These are phyloP conservation scores for Acorus gramineus DNA, from an alignment of 106 monocot genomes.

Conservation along the genomic window DNA sequence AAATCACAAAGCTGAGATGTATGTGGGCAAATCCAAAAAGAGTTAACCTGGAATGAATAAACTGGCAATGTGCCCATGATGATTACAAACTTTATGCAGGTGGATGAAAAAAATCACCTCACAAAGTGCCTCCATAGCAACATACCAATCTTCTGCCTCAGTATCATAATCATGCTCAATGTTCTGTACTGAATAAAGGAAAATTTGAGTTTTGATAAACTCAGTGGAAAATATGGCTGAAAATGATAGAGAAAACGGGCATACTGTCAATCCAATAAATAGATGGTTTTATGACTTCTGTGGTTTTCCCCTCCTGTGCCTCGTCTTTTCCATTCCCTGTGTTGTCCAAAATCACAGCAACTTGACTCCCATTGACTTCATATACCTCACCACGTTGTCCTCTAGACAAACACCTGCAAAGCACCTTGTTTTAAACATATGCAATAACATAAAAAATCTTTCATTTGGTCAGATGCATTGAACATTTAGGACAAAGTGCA, in stretches of 20 bases:
- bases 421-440: background rate
- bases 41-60: too few relatives aligned
- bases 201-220: conserved; percentile 2
- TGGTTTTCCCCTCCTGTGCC: conserved; percentile 14
- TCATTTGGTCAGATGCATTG: too few relatives aligned
- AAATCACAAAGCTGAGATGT: too few relatives aligned
- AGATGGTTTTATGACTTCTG: conserved; percentile 29
- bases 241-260: conserved; percentile 18
- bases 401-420: conserved; percentile 52
- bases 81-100: too few relatives aligned
- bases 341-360: conserved; percentile 88
- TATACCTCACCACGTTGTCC: conserved; percentile 94
- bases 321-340: conserved; percentile 22
- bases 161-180: conserved; percentile 73
- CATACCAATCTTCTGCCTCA: conserved; percentile 82
- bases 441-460: background rate
- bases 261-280: conserved; percentile 93
- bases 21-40: too few relatives aligned
- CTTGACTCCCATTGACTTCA: conserved; percentile 80
- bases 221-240: background rate
- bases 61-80: too few relatives aligned
- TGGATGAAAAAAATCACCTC: background rate
- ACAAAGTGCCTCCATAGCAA: conserved; percentile 81
- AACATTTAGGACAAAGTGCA: too few relatives aligned
- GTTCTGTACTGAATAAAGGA: conserved; percentile 63